Base-by-base conservation (phyloP, 495 filamentous ascomycete species). In the Tuber brumale region DNA sequence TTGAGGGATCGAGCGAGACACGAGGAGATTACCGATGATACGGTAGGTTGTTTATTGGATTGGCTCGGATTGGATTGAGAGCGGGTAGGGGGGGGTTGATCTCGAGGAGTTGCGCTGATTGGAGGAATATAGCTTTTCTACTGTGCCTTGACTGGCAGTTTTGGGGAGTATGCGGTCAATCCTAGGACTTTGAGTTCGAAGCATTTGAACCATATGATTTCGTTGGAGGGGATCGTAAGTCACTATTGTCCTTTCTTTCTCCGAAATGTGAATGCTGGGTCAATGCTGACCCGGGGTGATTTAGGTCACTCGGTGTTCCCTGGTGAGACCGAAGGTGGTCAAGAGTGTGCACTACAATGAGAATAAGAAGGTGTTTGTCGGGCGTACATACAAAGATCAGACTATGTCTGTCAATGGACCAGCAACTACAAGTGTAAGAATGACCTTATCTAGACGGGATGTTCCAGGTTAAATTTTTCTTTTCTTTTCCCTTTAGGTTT, bases 271-370 rank as follows among this genome's bases (percentile, higher is more conserved):
- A 41, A 41, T 41, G n/a, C n/a, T 41, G n/a, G 39, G 43, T 41
- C 39, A 27, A 71, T 76, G n/a, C 74, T 80, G 23, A 80, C 69
- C 35, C 9, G 45, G 10, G 21, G 48, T 7, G 37, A n/a, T 74
- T 69, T 70, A 80, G 79, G 79, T 98, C 43, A 98, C 95, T 35
- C 92, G 95, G 85, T 96, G 93, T 83, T 97, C 94, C 21, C 87
- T 99, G 69, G 96, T 99, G 70, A 89, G 95, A 72, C 95, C 95
- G 42, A 99, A 99, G 84, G 90, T 99, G 21, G 92, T 97, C 39
- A 97, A 97, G 85, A 98, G 96, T 85, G 95, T 99, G 69, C 95
- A 99, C 82, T 98, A 92, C 83, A 94, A 90, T 81, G 95, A 97
- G 84, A 89, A 85, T 80, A 93, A 93, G 84, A 88, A 92, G 70